Percentiles rank a stretch among this genome's conserved stretches.
phyloP scores from a whole-genome alignment of 306 rosid genomes.

The Glycine tomentella region DNA sequence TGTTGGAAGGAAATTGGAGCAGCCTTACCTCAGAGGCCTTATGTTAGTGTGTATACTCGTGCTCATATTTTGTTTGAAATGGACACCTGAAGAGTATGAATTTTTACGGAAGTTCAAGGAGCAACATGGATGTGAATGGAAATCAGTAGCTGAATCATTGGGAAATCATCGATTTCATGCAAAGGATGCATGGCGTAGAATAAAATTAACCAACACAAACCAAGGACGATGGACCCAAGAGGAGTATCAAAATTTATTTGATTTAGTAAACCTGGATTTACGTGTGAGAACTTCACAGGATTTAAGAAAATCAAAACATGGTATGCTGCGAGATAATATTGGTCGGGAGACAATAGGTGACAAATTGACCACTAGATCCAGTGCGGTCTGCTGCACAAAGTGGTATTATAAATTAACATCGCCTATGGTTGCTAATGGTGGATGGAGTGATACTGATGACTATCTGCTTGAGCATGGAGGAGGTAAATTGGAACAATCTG shows the following conservation, averaged over 20 bases:
- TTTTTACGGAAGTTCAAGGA: slow-evolving; percentile 45
- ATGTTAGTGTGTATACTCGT: slow-evolving; percentile 46
- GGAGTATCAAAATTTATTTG: slow-evolving; percentile 74
- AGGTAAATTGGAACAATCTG: slow-evolving; percentile 85
- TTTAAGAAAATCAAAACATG: slow-evolving; percentile 41
- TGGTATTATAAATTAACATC: slow-evolving; percentile 79
- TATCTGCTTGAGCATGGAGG: slow-evolving; percentile 75
- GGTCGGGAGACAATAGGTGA: slow-evolving; percentile 75
- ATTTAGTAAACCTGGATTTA: slow-evolving; percentile 81
- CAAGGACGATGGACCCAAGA: slow-evolving; percentile 72
- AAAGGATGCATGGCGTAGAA: slow-evolving; percentile 79
- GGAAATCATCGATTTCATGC: slow-evolving; percentile 71
- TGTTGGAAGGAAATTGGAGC: slow-evolving; percentile 76
- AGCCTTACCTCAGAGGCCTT: slow-evolving; percentile 68
- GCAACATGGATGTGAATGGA: slow-evolving; percentile 76
- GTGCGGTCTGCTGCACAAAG: slow-evolving; percentile 57
- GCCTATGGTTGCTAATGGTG: slow-evolving; percentile 59
- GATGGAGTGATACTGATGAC: slow-evolving; percentile 79
- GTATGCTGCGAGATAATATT: slow-evolving; percentile 84
- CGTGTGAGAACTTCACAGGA: slow-evolving; percentile 52
- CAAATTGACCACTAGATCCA: slow-evolving; percentile 59
- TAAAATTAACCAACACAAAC: slow-evolving; percentile 48
- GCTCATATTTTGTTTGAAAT: slow-evolving; percentile 73
- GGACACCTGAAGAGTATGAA: slow-evolving; percentile 71
- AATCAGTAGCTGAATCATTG: slow-evolving; percentile 57